A percentile compares a stretch with the other conserved stretches of the same genome.
These are phyloP conservation scores for Metschnikowia cubensis DNA, from an alignment of 805 yeast genomes.

Conservation along the genomic window DNA sequence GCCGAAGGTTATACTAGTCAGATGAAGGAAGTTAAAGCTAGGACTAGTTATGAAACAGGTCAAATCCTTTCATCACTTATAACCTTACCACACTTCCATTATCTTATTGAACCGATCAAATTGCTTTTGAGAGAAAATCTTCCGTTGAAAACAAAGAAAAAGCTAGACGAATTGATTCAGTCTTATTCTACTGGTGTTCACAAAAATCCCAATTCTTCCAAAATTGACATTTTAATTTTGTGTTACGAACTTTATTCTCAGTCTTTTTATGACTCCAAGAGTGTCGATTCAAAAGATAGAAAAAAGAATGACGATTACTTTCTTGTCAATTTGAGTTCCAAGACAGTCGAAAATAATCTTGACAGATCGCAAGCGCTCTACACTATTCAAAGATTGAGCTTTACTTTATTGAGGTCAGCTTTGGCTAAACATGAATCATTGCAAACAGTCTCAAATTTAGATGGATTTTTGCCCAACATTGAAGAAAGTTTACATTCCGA, in stretches of 20 bases:
- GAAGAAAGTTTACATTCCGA: slow-evolving; percentile 57
- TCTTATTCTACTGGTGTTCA: slow-evolving; percentile 77
- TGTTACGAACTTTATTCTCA: slow-evolving; percentile 70
- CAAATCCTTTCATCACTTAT: slow-evolving; percentile 70
- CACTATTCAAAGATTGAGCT: slow-evolving; percentile 68
- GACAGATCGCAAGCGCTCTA: slow-evolving; percentile 55
- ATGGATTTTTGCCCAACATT: slow-evolving; percentile 72
- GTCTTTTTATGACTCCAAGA: slow-evolving; percentile 25
- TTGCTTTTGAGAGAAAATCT: slow-evolving; percentile 58
- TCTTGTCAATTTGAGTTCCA: slow-evolving; percentile 66
- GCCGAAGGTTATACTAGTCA: slow-evolving; percentile 84
- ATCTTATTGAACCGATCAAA: slow-evolving; percentile 66
- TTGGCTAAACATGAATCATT: slow-evolving; percentile 60
- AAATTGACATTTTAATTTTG: slow-evolving; percentile 57
- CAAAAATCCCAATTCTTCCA: slow-evolving; percentile 57
- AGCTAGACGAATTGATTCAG: slow-evolving; percentile 73
- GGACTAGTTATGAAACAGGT: slow-evolving; percentile 83
- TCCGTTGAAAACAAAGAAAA: slow-evolving; percentile 63
- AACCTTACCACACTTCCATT: slow-evolving; percentile 50
- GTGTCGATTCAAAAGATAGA: slow-evolving; percentile 3
- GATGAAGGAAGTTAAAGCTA: slow-evolving; percentile 86
- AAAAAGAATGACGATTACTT: slow-evolving; percentile 54
- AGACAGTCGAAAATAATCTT: slow-evolving; percentile 47
- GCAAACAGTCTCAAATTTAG: slow-evolving; percentile 54
- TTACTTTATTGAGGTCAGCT: slow-evolving; percentile 72